A percentile compares a stretch with the other conserved stretches of the same genome.
Evolutionary conservation across 495 filamentous ascomycete species (phyloP).

Genomic region (Mycothermus thermophilus): DNA sequence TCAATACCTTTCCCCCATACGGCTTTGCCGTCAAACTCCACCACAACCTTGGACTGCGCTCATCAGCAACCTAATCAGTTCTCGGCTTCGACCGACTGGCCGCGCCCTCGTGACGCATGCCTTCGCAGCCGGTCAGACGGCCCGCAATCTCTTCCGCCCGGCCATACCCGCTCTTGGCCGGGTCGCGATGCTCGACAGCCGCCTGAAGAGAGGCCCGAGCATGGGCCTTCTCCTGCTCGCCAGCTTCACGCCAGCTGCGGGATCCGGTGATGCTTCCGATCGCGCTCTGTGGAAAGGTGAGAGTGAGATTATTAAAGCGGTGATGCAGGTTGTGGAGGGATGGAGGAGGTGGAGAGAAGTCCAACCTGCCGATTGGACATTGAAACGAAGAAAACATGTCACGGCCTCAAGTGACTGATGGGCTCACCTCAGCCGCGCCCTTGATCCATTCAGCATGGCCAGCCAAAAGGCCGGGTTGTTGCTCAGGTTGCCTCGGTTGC

Average conservation of each 20-base stretch:
- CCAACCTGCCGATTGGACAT: background rate
- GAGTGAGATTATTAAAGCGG: background rate
- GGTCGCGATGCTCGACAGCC: constrained; percentile 27
- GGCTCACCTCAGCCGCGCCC: constrained; percentile 34
- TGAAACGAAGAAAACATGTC: background rate
- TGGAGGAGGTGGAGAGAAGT: background rate
- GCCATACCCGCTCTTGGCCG: constrained; percentile 26
- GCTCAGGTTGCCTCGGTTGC: too few relatives aligned
- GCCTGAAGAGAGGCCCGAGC: constrained; percentile 28
- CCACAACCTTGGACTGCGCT: too few relatives aligned
- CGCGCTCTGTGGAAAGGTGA: constrained; percentile 12
- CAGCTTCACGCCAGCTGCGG: constrained; percentile 29
- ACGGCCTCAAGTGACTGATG: too few relatives aligned
- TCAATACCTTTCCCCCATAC: too few relatives aligned
- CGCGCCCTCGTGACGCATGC: constrained; percentile 32
- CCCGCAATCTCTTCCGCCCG: constrained; percentile 31
- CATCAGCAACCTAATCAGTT: background rate
- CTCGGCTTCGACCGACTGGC: constrained; percentile 14
- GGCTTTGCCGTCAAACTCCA: too few relatives aligned
- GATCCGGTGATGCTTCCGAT: constrained; percentile 31
- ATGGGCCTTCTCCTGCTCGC: constrained; percentile 33
- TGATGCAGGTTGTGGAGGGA: background rate
- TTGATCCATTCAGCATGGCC: constrained; percentile 36
- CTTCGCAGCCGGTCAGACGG: constrained; percentile 29
- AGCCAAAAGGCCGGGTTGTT: constrained; percentile 26